phyloP scores from a whole-genome alignment of 768 basidiomycete genomes.

The Termitomyces sp. region DNA sequence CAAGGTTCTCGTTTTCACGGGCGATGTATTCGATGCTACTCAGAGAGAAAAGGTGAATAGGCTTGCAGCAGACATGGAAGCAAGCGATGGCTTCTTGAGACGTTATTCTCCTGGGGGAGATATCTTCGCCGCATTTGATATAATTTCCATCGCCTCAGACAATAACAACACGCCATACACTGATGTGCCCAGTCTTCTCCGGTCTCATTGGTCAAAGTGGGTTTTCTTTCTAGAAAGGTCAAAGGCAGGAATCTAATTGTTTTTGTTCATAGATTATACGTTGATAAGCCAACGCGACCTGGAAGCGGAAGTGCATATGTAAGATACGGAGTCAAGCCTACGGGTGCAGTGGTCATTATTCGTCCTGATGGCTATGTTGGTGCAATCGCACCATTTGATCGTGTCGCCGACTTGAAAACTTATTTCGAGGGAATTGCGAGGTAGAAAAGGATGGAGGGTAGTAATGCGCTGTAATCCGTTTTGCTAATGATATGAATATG shows the following conservation, averaged over 20 bases:
- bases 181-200: slow-evolving; percentile 41
- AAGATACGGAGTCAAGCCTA: slow-evolving; percentile 46
- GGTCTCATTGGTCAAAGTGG: slow-evolving; percentile 61
- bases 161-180: slow-evolving; percentile 39
- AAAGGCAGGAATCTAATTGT: background rate
- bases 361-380: slow-evolving; percentile 69
- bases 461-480: background rate
- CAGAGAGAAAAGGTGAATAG: slow-evolving; percentile 26
- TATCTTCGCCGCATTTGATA: slow-evolving; percentile 37
- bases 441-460: background rate
- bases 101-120: slow-evolving; percentile 24
- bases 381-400: slow-evolving; percentile 45
- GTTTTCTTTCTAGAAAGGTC: slow-evolving; percentile 12
- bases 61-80: slow-evolving; percentile 30
- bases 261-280: slow-evolving; percentile 43
- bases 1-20: slow-evolving; percentile 52
- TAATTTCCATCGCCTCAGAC: slow-evolving; percentile 34
- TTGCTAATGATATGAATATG: background rate
- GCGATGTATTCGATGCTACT: slow-evolving; percentile 30
- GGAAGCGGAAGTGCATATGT: slow-evolving; percentile 54
- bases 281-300: slow-evolving; percentile 44
- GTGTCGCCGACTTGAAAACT: slow-evolving; percentile 30
- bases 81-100: slow-evolving; percentile 21
- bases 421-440: slow-evolving; percentile 49
- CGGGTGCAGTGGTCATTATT: slow-evolving; percentile 50